Conservation (phyloP, 139 green algal species). For the Trebouxia sp. region DNA sequence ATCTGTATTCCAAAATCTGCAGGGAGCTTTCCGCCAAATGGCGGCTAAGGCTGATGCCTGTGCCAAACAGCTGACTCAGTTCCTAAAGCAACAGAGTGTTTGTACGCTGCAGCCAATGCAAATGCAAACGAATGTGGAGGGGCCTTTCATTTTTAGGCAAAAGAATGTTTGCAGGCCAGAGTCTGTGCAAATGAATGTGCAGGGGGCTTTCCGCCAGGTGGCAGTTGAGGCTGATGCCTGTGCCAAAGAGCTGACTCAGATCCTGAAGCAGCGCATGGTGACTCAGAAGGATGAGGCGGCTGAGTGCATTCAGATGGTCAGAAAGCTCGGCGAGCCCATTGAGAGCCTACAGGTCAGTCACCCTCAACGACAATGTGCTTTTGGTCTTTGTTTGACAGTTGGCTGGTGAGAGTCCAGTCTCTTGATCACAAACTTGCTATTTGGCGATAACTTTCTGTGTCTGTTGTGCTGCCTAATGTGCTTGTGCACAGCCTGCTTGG, state of each 20-base stretch:
- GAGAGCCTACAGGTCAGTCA: slow-evolving; percentile 70
- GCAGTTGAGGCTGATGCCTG: slow-evolving; percentile 61
- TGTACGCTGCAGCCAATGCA: no score
- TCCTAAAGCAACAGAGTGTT: slow-evolving; percentile 63
- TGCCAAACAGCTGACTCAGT: slow-evolving; percentile 43
- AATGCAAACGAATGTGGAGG: no score
- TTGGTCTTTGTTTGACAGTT: no score
- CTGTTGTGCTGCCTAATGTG: no score
- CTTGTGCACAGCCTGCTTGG: no score
- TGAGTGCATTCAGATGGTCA: slow-evolving; percentile 76
- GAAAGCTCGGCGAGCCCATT: slow-evolving; percentile 74
- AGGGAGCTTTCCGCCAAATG: slow-evolving; percentile 63
- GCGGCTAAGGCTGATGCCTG: slow-evolving; percentile 61
- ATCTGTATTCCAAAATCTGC: no score
- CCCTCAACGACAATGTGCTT: not conserved
- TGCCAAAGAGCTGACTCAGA: slow-evolving; percentile 43
- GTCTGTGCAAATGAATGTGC: slow-evolving; percentile 9
- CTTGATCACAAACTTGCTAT: no score
- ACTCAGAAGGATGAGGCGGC: slow-evolving; percentile 67
- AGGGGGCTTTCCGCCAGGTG: slow-evolving; percentile 63
- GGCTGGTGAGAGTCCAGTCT: no score
- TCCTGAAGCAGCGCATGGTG: slow-evolving; percentile 64
- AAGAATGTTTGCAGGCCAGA: no score
- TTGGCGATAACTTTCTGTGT: no score
- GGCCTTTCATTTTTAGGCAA: no score